Evolutionary conservation across 352 stramenopile species (phyloP), one percentile per base, ranked within the genome.

Genomic region (Phytopythium aichiense): DNA sequence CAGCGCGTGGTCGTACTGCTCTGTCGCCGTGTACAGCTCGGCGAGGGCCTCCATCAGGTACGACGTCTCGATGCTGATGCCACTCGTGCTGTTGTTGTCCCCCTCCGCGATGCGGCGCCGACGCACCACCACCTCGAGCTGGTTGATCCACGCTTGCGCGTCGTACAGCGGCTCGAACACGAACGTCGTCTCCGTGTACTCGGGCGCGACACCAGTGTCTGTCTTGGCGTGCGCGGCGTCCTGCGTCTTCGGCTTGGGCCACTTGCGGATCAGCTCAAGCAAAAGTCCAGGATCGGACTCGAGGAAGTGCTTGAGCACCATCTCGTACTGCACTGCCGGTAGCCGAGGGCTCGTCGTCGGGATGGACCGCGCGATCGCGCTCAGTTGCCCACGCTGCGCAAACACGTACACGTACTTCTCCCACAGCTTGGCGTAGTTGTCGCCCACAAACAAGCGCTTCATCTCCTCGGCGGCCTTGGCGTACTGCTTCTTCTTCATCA

Each of bases 381-480:
- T 84, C 57, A 94, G 50, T 50, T 92, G 81, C 0, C 82, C 82
- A 31, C 81, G 81, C 62, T 94, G 86, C 1, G 83, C 82, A 60
- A 92, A 94, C 30, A 94, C 77, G 50, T 94, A 94, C 4, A 94
- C 79, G 58, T 92, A 94, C n/a, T 92, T 94, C 56, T 92, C 81
- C 85, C 85, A 94, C 18, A 92, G 54, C 54, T 76, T 77, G 7
- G 75, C 82, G 42, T 76, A 90, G 22, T 87, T 77, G 33, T 92
- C 78, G n/a, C 69, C 73, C 13, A 81, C 66, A 66, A 94, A 91
- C 12, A 92, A 65, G 0, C 74, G 78, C 58, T 83, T 74, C 55
- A 92, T 88, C 62, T 92, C 86, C 48, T 92, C 80, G 4, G 86
- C 86, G 9, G 80, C 73, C 52, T 78, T 78, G 61, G 84, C 77